Evolutionary conservation across 2,329 filamentous ascomycete genomes (phyloP).

Genomic region (Fusarium sp.): DNA sequence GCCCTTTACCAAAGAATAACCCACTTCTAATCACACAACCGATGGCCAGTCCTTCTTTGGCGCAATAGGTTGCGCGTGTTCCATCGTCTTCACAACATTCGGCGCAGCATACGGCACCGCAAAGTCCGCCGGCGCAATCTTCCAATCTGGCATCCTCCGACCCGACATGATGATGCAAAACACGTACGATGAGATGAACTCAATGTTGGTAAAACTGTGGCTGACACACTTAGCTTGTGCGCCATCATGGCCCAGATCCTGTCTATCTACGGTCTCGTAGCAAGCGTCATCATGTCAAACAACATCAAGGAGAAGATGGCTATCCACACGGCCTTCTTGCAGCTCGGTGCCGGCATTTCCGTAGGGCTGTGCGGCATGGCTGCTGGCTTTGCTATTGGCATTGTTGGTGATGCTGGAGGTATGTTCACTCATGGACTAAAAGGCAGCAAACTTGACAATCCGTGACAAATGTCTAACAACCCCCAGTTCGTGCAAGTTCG

Average conservation of each 20-base stretch:
- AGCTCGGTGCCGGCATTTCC: constrained; percentile 56
- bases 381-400: constrained; percentile 59
- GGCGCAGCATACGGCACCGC: constrained; percentile 59
- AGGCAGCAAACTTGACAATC: not conserved
- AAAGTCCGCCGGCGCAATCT: constrained; percentile 56
- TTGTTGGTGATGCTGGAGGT: constrained; percentile 58
- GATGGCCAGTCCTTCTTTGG: constrained; percentile 53
- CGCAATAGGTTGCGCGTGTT: constrained; percentile 53
- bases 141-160: constrained; percentile 55
- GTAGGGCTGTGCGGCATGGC: constrained; percentile 58
- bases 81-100: constrained; percentile 64
- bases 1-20: not conserved
- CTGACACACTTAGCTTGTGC: constrained; percentile 48
- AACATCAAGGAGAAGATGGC: constrained; percentile 54
- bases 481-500: constrained; percentile 56
- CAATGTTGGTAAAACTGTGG: not conserved
- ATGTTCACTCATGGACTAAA: not conserved
- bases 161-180: constrained; percentile 58
- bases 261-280: constrained; percentile 59
- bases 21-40: not conserved
- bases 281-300: constrained; percentile 57
- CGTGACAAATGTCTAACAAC: constrained; percentile 3
- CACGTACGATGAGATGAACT: constrained; percentile 40
- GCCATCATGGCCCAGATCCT: constrained; percentile 61
- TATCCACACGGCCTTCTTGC: constrained; percentile 55